Conservation (phyloP, 306 rosid species). For the Begonia masoniana region DNA sequence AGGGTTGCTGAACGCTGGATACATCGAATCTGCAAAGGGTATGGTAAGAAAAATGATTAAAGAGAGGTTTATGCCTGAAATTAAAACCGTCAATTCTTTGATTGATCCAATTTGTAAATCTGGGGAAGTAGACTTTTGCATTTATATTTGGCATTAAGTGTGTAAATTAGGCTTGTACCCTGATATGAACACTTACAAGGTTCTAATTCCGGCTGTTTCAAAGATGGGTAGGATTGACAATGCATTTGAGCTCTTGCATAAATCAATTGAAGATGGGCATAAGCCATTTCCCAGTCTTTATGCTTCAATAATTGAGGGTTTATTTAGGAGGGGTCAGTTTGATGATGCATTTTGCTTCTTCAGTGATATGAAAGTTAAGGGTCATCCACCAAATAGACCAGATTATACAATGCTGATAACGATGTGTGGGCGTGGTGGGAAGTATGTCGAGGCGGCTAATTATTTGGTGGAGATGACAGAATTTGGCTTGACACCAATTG, state of each 20-base stretch:
- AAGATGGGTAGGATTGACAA: constrained; percentile 54
- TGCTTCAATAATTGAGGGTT: constrained; percentile 62
- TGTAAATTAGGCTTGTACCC: constrained; percentile 51
- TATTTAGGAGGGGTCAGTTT: constrained; percentile 70
- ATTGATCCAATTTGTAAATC: constrained; percentile 33
- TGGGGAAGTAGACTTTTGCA: constrained; percentile 58
- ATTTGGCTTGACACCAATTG: constrained; percentile 59
- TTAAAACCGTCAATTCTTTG: constrained; percentile 53
- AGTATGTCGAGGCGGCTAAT: constrained; percentile 67
- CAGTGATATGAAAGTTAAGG: constrained; percentile 76
- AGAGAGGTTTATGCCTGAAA: constrained; percentile 49
- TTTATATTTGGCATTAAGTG: constrained; percentile 39
- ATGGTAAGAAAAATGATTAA: constrained; percentile 68
- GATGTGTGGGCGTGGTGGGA: constrained; percentile 80
- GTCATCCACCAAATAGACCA: constrained; percentile 87
- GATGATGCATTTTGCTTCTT: constrained; percentile 88
- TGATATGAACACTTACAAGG: constrained; percentile 65
- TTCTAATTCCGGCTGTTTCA: constrained; percentile 50
- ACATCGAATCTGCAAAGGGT: constrained; percentile 56
- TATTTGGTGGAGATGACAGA: constrained; percentile 78
- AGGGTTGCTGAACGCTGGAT: constrained; percentile 64
- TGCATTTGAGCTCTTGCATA: constrained; percentile 52
- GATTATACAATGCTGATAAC: constrained; percentile 84
- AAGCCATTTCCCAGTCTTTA: constrained; percentile 70
- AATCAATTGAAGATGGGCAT: constrained; percentile 54